A percentile compares a stretch with the other conserved stretches of the same genome.
Evolutionary conservation across 1,284 basidiomycete genomes (phyloP).

Genomic region (Microbotryum violaceum): DNA sequence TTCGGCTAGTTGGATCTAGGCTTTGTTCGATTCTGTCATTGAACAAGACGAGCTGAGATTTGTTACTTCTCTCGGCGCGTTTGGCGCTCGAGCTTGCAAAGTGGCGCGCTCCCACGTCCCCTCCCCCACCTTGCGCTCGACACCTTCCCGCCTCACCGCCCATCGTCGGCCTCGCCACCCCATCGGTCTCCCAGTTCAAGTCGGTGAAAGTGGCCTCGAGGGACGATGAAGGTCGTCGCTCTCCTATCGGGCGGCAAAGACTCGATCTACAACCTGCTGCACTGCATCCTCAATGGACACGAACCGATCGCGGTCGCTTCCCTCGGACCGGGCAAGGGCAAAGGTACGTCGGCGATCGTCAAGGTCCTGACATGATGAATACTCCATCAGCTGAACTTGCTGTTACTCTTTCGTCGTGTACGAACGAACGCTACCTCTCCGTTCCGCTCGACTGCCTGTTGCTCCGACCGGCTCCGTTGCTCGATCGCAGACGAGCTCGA

Average conservation of each 20-base stretch:
- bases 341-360: constrained; percentile 52
- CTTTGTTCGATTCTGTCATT: no score
- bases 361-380: background rate
- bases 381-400: constrained; percentile 1
- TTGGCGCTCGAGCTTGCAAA: no score
- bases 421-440: no score
- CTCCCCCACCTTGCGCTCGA: no score
- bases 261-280: constrained; percentile 90
- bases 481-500: constrained; percentile 79
- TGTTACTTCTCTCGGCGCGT: no score
- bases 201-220: background rate
- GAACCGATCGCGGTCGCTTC: constrained; percentile 82
- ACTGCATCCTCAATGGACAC: constrained; percentile 81
- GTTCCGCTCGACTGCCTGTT: constrained; percentile 15
- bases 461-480: constrained; percentile 20
- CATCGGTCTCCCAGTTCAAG: background rate
- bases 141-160: no score
- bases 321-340: constrained; percentile 70
- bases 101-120: no score
- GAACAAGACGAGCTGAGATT: no score
- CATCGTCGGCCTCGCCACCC: background rate
- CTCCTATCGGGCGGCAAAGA: constrained; percentile 97
- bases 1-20: no score
- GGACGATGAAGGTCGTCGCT: constrained; percentile 81
- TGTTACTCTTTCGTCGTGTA: background rate